These are phyloP conservation scores for Nemania sp. DNA, from an alignment of 2,329 filamentous ascomycete species.

Conservation along the genomic window DNA sequence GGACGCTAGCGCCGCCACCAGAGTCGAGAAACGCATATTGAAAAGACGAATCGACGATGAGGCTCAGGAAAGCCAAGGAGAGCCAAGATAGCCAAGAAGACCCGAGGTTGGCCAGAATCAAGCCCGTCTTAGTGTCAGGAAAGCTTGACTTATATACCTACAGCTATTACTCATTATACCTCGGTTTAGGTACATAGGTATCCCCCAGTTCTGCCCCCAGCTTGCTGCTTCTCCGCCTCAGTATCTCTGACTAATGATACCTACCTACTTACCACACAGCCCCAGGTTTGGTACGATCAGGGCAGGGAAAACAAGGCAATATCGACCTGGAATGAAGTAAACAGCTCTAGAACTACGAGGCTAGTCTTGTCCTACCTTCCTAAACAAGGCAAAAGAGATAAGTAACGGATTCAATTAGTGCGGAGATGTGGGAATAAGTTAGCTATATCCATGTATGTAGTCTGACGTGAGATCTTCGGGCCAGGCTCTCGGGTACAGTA, in stretches of 20 bases:
- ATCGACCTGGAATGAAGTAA: not conserved
- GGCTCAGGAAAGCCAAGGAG: conserved; percentile 17
- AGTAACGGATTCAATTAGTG: not conserved
- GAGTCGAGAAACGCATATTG: conserved; percentile 26
- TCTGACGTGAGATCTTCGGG: not conserved
- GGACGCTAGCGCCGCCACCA: conserved; percentile 18
- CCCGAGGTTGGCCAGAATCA: too few species aligned
- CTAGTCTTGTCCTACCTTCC: conserved; percentile 2
- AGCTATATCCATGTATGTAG: not conserved
- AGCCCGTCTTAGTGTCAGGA: conserved; percentile 6
- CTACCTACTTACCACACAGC: not conserved
- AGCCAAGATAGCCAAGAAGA: conserved; percentile 15
- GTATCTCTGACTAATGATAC: too few species aligned
- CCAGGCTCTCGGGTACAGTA: too few species aligned
- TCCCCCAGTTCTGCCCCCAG: too few species aligned
- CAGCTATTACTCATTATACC: too few species aligned
- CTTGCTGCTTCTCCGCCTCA: too few species aligned
- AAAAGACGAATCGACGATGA: not conserved
- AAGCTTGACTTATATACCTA: conserved; percentile 25
- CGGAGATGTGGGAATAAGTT: not conserved
- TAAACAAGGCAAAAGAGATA: conserved; percentile 3
- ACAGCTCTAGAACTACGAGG: not conserved
- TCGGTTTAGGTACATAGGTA: too few species aligned
- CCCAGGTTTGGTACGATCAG: not conserved
- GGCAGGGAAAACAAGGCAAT: not conserved